Evolutionary conservation across 148 eudicot genomes (phyloP).

Genomic region (Cornus kousa): DNA sequence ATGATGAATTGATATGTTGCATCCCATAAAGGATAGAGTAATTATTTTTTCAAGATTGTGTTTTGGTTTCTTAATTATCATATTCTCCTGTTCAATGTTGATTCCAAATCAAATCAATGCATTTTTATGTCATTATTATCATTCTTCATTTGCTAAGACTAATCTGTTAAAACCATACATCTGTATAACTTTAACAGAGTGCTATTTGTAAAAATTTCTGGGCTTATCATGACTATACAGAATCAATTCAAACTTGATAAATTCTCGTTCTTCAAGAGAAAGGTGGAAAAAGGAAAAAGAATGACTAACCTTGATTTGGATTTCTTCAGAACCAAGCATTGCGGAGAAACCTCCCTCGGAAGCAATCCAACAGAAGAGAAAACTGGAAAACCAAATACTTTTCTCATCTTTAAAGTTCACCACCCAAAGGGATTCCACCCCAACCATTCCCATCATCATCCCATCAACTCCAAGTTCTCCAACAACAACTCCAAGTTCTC

Average conservation of each 20-base stretch:
- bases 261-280: too few species aligned
- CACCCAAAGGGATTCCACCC: slow-evolving; percentile 27
- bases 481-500: slow-evolving; percentile 37
- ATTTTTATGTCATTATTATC: not conserved
- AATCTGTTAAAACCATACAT: not conserved
- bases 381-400: slow-evolving; percentile 20
- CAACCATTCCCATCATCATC: slow-evolving; percentile 40
- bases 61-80: not conserved
- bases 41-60: not conserved
- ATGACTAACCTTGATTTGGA: slow-evolving; percentile 1
- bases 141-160: not conserved
- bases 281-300: not conserved
- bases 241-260: not conserved
- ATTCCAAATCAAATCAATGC: not conserved
- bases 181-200: not conserved
- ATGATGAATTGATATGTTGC: too few species aligned
- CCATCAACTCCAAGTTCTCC: slow-evolving; percentile 27
- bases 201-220: not conserved
- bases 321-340: slow-evolving; percentile 56
- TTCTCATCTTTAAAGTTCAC: slow-evolving; percentile 24
- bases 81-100: not conserved
- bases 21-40: too few species aligned
- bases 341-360: slow-evolving; percentile 30
- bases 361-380: slow-evolving; percentile 34
- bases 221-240: not conserved